Base-by-base conservation (phyloP, 2,329 filamentous ascomycete genomes). In the Aspergillus quadrilineatus region DNA sequence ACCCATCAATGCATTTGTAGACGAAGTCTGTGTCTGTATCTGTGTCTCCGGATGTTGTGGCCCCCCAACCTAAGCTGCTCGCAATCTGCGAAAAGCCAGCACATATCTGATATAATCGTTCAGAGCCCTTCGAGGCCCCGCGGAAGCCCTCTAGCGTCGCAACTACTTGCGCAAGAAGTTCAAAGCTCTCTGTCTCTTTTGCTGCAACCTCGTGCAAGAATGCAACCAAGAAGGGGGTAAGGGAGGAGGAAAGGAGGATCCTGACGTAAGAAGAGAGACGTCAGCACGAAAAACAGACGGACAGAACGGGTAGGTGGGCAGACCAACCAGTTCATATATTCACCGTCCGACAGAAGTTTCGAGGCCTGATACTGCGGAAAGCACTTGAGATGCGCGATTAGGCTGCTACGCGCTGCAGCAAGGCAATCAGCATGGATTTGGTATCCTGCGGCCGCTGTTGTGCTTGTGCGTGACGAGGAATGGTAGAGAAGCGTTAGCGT, bases 211-310 rank as follows among this genome's bases (percentile, higher is more conserved):
- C 58, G 37, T 60, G 58, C 3, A 60, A 47, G 46, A 69, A 67
- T 1, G 66, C 60, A 0, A 69, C 65, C 22, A 69, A 63, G 37
- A 69, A 65, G 41, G 49, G 58, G 3, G 63, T 68, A 29, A 67
- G 66, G 2, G 65, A 66, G 1, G 61, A 57, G 15, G 60, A 67
- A 1, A 67, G 46, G 3, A 68, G 56, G 10, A 68, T 55, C 63
- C 67, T 67, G n/a, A 5, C 4, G 22, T 44, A 44, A 45, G 32
- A 10, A 9, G 15, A 43, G 34, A n/a, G 5, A 10, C 28, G n/a
- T 43, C 22, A 37, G 32, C 10, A 17, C 17, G 17, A 17, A 17
- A 17, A 2, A 17, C 17, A 17, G 17, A 17, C 17, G 17, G 17
- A 17, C 7, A 41, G 1, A n/a, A 42, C 37, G 17, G 10, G 4